Evolutionary conservation across 176 grass and related monocot genomes (phyloP).

Genomic region (Phyllostachys edulis): DNA sequence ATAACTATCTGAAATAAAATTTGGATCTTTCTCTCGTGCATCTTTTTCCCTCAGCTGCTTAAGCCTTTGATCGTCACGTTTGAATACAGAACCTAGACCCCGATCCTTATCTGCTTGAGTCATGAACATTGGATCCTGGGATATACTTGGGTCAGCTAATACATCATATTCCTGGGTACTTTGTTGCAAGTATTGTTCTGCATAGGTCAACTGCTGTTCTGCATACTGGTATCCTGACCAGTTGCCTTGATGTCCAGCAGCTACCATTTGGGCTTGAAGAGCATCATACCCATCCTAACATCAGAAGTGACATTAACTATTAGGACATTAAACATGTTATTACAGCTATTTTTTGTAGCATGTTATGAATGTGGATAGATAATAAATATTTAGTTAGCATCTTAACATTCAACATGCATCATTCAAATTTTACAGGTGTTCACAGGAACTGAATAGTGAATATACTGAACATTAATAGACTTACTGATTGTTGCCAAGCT

Average conservation of each 20-base stretch:
- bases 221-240: slow-evolving; percentile 69
- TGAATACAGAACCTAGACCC: slow-evolving; percentile 95
- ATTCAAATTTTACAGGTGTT: neutral
- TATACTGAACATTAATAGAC: slow-evolving; percentile 29
- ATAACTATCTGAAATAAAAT: slow-evolving; percentile 98
- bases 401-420: neutral
- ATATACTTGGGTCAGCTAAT: slow-evolving; percentile 46
- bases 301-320: too few species aligned
- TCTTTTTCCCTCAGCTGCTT: slow-evolving; percentile 90
- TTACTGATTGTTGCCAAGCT: slow-evolving; percentile 79
- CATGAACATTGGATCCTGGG: slow-evolving; percentile 72
- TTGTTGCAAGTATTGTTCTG: slow-evolving; percentile 80
- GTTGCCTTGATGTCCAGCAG: slow-evolving; percentile 78
- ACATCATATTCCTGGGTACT: slow-evolving; percentile 61
- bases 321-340: neutral
- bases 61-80: slow-evolving; percentile 85
- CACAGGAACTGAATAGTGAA: neutral
- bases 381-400: neutral
- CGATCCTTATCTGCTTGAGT: slow-evolving; percentile 80
- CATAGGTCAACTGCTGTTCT: slow-evolving; percentile 69
- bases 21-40: slow-evolving; percentile 85
- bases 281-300: too few species aligned
- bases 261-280: slow-evolving; percentile 57
- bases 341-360: slow-evolving; percentile 15
- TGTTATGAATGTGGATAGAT: neutral